phyloP scores from a whole-genome alignment of 1,284 basidiomycete genomes.

The Coriolopsis trogii region DNA sequence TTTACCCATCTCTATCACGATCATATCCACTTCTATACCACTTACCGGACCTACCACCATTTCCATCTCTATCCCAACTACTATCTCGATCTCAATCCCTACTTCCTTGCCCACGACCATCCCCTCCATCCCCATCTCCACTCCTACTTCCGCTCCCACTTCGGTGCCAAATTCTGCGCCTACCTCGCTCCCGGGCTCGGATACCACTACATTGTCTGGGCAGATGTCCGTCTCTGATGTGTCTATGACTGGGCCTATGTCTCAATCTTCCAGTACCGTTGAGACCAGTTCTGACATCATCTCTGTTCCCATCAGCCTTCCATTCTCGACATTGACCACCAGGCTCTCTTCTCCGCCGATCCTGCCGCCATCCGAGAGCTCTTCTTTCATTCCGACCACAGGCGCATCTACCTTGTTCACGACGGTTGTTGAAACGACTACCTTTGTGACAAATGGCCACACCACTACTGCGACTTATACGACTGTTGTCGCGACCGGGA shows the following conservation, averaged over 20 bases:
- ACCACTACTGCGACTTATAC: constrained; percentile 22
- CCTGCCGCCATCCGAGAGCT: constrained; percentile 3
- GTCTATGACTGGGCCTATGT: no score
- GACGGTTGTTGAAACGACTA: constrained; percentile 26
- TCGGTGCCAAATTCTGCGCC: background rate
- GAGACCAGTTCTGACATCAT: background rate
- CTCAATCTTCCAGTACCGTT: no score
- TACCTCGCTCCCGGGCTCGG: background rate
- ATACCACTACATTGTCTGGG: no score
- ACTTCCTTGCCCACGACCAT: constrained; percentile 3
- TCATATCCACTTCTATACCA: constrained; percentile 2
- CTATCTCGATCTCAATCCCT: background rate
- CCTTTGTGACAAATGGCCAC: constrained; percentile 12
- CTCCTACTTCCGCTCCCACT: background rate
- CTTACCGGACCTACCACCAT: background rate
- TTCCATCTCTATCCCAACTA: constrained; percentile 5
- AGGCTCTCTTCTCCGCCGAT: background rate
- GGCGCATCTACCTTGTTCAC: constrained; percentile 17
- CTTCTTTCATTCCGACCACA: constrained; percentile 17
- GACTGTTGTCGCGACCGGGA: constrained; percentile 26
- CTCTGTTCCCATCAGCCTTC: background rate
- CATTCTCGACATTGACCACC: background rate
- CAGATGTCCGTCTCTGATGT: no score
- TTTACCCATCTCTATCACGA: constrained; percentile 1
- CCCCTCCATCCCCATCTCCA: background rate